Evolutionary conservation across 306 rosid genomes (phyloP), one percentile per base, ranked within the genome.

Genomic region (Coriaria nepalensis): DNA sequence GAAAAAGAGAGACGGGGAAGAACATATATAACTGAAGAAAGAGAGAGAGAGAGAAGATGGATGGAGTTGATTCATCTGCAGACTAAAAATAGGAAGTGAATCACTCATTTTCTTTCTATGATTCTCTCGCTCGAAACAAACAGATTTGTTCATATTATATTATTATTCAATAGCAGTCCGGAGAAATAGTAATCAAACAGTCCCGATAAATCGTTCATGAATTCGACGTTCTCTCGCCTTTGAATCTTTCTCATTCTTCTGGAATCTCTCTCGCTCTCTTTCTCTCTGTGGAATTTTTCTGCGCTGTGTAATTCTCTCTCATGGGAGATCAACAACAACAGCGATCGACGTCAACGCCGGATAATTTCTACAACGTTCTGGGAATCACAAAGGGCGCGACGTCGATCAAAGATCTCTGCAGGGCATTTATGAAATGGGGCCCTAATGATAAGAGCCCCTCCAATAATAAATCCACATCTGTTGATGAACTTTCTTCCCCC

Each of bases 271-370:
- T 43, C 29, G 43, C 46, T 10, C 29, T 9, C 40, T 43, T 6
- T 37, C 53, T 15, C 53, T 13, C 8, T 6, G 6, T n/a, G 29
- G 29, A 20, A 20, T 20, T 20, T 20, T 3, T 3, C 29, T 20
- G 29, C 29, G 29, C 29, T 20, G 29, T 20, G 29, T 20, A 20
- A 20, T 12, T 56, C 10, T 60, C 62, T 59, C 56, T 32, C 68
- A 83, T 74, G 93, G 86, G 71, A 49, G 79, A 78, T 46, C 66
- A 11, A 40, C 52, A 70, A 43, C 88, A 68, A 13, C 76, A 74
- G 8, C 53, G 36, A 13, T 61, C 64, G 8, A 68, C 50, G 14
- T 35, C 76, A 29, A 39, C 73, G 6, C 29, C 29, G 29, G 29
- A 20, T 20, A 94, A 82, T 68, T 54, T 77, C 49, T 62, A 70